phyloP scores from a whole-genome alignment of 306 rosid species.

The Phaseolus lunatus region DNA sequence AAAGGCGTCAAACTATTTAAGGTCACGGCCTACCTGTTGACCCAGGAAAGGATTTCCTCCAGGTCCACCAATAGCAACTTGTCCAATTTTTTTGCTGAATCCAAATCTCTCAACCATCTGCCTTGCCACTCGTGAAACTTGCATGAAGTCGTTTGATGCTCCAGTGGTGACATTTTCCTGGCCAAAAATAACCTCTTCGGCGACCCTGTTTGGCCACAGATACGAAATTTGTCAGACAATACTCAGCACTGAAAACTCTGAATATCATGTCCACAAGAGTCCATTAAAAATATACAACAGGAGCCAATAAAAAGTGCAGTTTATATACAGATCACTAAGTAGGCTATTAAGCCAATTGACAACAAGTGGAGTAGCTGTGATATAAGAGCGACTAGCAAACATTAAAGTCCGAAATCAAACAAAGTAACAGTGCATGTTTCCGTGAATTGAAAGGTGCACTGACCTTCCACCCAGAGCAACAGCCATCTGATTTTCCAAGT shows the following conservation, averaged over 20 bases:
- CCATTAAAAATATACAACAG: neutral
- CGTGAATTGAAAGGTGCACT: constrained; percentile 39
- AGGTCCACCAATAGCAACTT: constrained; percentile 85
- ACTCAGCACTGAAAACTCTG: neutral
- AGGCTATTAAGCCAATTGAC: neutral
- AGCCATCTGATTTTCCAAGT: constrained; percentile 99
- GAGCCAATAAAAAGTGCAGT: neutral
- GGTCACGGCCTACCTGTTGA: constrained; percentile 70
- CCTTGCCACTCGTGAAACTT: constrained; percentile 96
- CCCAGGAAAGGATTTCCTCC: constrained; percentile 99
- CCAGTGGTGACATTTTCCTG: constrained; percentile 92
- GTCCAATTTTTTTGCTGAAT: constrained; percentile 97
- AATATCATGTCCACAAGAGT: neutral
- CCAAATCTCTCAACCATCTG: constrained; percentile 99
- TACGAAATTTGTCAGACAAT: constrained; percentile 23
- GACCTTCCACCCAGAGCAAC: constrained; percentile 85
- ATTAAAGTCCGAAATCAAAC: constrained; percentile 10
- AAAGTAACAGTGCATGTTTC: constrained; percentile 7
- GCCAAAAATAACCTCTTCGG: constrained; percentile 77
- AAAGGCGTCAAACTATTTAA: constrained; percentile 27
- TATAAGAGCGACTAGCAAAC: neutral
- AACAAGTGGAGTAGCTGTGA: neutral
- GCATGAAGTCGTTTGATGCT: constrained; percentile 98
- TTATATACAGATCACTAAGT: neutral
- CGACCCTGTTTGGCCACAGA: constrained; percentile 67